Evolutionary conservation across 73 alveolate genomes (phyloP).

Genomic region (Stentor coeruleus): DNA sequence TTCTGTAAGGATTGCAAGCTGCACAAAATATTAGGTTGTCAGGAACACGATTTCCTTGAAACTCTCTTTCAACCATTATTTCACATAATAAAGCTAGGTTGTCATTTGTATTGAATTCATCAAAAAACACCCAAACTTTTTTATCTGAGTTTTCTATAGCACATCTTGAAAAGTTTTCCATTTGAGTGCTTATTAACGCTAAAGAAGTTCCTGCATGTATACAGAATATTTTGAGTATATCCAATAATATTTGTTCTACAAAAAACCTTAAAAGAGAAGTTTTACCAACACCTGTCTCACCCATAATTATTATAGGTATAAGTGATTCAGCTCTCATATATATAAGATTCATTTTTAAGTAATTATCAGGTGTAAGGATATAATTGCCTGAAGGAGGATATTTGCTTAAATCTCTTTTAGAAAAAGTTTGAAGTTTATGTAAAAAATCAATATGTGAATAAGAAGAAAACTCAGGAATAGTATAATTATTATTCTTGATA

Average conservation of each 20-base stretch:
- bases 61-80: not conserved
- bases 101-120: slow-evolving; percentile 25
- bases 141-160: slow-evolving; percentile 2
- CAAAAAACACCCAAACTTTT: slow-evolving; percentile 26
- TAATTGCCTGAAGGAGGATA: not conserved
- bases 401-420: not conserved
- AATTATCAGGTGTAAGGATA: slow-evolving; percentile 2
- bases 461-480: not conserved
- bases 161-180: slow-evolving; percentile 34
- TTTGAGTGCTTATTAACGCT: not conserved
- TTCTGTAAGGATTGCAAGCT: slow-evolving; percentile 30
- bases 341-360: not conserved
- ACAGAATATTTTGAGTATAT: not conserved
- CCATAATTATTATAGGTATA: slow-evolving; percentile 4
- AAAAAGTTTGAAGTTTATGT: not conserved
- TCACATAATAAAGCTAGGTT: slow-evolving; percentile 9
- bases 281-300: slow-evolving; percentile 20
- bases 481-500: not conserved
- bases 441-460: not conserved
- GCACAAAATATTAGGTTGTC: slow-evolving; percentile 16
- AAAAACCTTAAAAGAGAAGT: not conserved
- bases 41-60: slow-evolving; percentile 6
- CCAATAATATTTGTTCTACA: not conserved
- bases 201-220: not conserved
- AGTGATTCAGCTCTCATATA: not conserved